Conservation (phyloP, 768 basidiomycete species). For the Lactarius vividus region DNA sequence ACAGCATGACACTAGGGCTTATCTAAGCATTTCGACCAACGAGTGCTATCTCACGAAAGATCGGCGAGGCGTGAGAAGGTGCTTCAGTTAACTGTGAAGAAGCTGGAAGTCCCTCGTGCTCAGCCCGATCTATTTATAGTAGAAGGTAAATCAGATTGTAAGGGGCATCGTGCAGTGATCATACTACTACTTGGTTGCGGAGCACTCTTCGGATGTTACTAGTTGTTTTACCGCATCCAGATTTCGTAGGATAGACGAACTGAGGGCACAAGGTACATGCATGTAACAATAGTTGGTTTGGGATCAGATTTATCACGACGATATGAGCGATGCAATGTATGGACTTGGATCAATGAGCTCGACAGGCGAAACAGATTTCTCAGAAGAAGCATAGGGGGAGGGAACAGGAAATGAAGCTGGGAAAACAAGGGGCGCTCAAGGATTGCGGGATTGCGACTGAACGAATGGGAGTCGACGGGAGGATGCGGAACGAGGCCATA, state of each 20-base stretch:
- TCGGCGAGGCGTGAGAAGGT: conserved; percentile 1
- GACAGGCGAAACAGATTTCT: not conserved
- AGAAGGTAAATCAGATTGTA: not conserved
- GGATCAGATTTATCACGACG: not conserved
- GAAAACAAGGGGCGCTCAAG: too few relatives aligned
- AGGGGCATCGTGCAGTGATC: not conserved
- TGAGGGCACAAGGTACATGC: not conserved
- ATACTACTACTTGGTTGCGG: not conserved
- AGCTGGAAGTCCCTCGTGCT: not conserved
- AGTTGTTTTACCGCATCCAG: too few relatives aligned
- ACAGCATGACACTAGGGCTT: conserved; percentile 11
- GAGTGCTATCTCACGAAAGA: not conserved
- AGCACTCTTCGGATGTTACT: not conserved
- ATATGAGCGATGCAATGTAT: not conserved
- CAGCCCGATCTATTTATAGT: not conserved
- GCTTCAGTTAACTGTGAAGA: conserved; percentile 5
- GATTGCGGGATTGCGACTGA: too few relatives aligned
- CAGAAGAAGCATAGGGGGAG: not conserved
- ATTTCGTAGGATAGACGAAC: not conserved
- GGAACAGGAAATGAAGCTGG: not conserved
- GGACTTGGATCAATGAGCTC: not conserved
- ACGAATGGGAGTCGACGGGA: too few relatives aligned
- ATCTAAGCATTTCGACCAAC: not conserved
- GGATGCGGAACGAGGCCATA: too few relatives aligned
- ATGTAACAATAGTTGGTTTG: not conserved